Evolutionary conservation across 2,329 filamentous ascomycete species (phyloP), one percentile per base, ranked within the genome.

Genomic region (Pseudopithomyces maydicus): DNA sequence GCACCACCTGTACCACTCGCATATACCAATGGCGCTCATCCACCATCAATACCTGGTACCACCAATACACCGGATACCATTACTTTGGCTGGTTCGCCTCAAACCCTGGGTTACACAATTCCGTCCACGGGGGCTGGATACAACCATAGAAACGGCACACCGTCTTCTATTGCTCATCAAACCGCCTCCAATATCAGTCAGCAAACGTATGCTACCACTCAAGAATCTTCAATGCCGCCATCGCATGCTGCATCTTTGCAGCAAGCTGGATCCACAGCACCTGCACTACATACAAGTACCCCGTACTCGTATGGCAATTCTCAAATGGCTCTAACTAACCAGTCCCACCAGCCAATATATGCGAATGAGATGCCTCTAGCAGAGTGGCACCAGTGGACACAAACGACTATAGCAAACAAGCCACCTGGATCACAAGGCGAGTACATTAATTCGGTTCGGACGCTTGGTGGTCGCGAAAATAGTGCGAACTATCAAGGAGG

Each of bases 381-480:
- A 26, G 71, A 71, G 46, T 77, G 74, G 74, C 72, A 65, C 10
- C 68, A 74, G 45, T 76, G 73, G 71, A 67, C 70, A 26, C 63
- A 69, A 55, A 69, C 68, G 70, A 67, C 69, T 22, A 64, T 69
- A 53, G 70, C 68, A 8, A 71, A 72, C 39, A 73, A 68, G 53
- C 66, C 66, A 29, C 44, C 62, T 32, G 47, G 63, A 47, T 65
- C 69, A 32, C 60, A 67, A 14, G 66, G 69, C 32, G 72, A 76
- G 23, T 75, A 74, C 49, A 62, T 77, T n/a, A 74, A 74, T 55
- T 74, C 71, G 22, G 75, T 78, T 29, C 75, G 78, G 67, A 69
- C 73, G 2, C 64, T 77, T 8, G 68, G 70, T 5, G 68, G 71
- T n/a, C 67, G 73, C 35, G 72, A 73, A 33, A 57, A 63, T 3